A percentile compares a stretch with the other conserved stretches of the same genome.
phyloP scores from a whole-genome alignment of 1,139 yeast genomes.

The Geotrichum restrictum region DNA sequence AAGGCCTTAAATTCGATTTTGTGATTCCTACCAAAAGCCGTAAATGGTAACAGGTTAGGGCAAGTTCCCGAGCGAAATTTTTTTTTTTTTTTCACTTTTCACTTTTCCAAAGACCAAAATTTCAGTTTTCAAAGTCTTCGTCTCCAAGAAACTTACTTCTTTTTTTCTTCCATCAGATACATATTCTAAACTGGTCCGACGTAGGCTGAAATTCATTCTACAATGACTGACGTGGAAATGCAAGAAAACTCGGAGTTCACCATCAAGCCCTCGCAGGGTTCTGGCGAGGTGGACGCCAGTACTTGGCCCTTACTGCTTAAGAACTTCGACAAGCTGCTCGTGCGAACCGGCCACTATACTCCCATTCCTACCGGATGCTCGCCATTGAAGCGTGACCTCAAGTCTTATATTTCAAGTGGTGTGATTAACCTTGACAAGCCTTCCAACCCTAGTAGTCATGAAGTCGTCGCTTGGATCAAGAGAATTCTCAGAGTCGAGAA shows the following conservation, averaged over 20 bases:
- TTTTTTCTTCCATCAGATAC: not conserved
- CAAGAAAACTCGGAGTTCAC: constrained; percentile 41
- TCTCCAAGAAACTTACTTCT: too few species aligned
- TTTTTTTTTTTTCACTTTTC: too few species aligned
- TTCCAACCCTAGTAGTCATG: constrained; percentile 95
- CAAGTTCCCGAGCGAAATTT: not conserved
- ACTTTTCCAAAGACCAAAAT: constrained; percentile 10
- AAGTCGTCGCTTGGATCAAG: constrained; percentile 98
- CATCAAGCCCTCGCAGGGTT: constrained; percentile 83
- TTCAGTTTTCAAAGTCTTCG: constrained; percentile 10
- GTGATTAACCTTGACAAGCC: constrained; percentile 97
- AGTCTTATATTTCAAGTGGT: constrained; percentile 87
- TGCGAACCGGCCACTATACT: constrained; percentile 93
- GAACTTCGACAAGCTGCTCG: constrained; percentile 88
- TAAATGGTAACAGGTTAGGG: constrained; percentile 4
- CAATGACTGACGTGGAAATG: constrained; percentile 32
- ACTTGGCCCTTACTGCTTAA: constrained; percentile 94
- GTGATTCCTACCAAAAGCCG: constrained; percentile 37
- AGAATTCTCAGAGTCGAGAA: constrained; percentile 91
- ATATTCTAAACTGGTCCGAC: not conserved
- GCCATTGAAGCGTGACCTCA: constrained; percentile 90
- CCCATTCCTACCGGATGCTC: constrained; percentile 95
- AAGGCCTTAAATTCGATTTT: too few species aligned
- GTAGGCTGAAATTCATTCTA: not conserved
- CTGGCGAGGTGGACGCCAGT: constrained; percentile 76